Evolutionary conservation across 176 grass and related monocot species (phyloP), one percentile per base, ranked within the genome.

Genomic region (Oryza glumipatula): DNA sequence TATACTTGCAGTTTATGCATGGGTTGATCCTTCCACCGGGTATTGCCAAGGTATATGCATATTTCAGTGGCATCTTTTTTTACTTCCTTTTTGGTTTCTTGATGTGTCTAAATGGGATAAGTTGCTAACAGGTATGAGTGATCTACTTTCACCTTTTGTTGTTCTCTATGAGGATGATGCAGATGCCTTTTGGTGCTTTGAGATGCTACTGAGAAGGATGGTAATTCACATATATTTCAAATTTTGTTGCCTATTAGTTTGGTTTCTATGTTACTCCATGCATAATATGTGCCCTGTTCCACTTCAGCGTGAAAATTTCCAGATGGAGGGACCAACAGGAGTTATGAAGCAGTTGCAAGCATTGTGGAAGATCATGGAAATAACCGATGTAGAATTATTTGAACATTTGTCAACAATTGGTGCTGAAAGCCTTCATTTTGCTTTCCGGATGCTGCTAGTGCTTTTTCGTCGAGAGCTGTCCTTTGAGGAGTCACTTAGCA

Each of bases 101-200:
- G 16, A 64, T 33, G 47, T 80, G 80, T 77, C 69, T 89, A 44
- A 88, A 87, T 74, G 30, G 49, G 74, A 68, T 70, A 76, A 75
- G 74, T 75, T 83, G 78, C 69, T 69, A 86, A 66, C 75, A 95
- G 95, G 92, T 84, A 98, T 98, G 96, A 98, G 96, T 68, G 96
- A 98, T 90, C 81, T 98, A 70, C 94, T 99, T 82, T 99, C 96
- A 33, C 96, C 96, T 76, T 98, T 98, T 98, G 88, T 98, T 78
- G 91, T 98, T 73, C 92, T 98, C 70, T 98, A 92, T 16, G 91
- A 98, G 82, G 91, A 98, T 88, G 87, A 98, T 88, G 93, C 96
- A 11, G 96, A 99, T 89, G 96, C 93, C 63, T 96, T 99, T 92
- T 99, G 96, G 96, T 99, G 96, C 94, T 99, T 99, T 80, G 96